Percentiles rank a stretch among this genome's conserved stretches.
Conservation (phyloP, 768 basidiomycete genomes). For the Chalciporus sphaerocephalus region DNA sequence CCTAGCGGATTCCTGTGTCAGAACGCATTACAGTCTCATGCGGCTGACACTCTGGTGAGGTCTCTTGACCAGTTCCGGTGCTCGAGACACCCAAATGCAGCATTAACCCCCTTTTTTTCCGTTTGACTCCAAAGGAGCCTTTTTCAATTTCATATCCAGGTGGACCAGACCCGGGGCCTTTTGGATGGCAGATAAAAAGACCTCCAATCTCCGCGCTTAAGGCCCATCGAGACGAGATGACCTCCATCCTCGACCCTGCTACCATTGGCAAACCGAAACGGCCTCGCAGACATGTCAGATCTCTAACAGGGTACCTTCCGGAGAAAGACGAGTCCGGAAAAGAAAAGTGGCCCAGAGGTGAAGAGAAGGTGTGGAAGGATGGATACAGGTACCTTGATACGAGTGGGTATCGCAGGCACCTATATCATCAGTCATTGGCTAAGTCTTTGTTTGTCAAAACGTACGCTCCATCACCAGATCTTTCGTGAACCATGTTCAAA, state of each 20-base stretch:
- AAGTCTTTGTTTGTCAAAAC: slow-evolving; percentile 37
- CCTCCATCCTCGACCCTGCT: slow-evolving; percentile 60
- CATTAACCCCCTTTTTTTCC: slow-evolving; percentile 2
- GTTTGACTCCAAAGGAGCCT: not conserved
- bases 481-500: slow-evolving; percentile 80
- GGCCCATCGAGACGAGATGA: slow-evolving; percentile 45
- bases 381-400: slow-evolving; percentile 54
- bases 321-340: slow-evolving; percentile 73
- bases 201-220: not conserved
- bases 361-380: slow-evolving; percentile 70
- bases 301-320: slow-evolving; percentile 71
- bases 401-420: slow-evolving; percentile 34
- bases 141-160: not conserved
- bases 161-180: not conserved
- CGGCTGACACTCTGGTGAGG: too few relatives aligned
- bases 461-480: slow-evolving; percentile 63
- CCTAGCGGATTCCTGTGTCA: too few relatives aligned
- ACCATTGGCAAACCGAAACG: slow-evolving; percentile 57
- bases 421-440: slow-evolving; percentile 3
- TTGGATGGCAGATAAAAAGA: not conserved
- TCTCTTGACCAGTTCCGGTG: not conserved
- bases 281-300: slow-evolving; percentile 60
- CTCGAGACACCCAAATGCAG: not conserved
- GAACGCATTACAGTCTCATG: too few relatives aligned
- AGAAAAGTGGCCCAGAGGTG: slow-evolving; percentile 82